Evolutionary conservation across 495 filamentous ascomycete genomes (phyloP), one percentile per base, ranked within the genome.

Genomic region (Thermochaetoides thermophila): DNA sequence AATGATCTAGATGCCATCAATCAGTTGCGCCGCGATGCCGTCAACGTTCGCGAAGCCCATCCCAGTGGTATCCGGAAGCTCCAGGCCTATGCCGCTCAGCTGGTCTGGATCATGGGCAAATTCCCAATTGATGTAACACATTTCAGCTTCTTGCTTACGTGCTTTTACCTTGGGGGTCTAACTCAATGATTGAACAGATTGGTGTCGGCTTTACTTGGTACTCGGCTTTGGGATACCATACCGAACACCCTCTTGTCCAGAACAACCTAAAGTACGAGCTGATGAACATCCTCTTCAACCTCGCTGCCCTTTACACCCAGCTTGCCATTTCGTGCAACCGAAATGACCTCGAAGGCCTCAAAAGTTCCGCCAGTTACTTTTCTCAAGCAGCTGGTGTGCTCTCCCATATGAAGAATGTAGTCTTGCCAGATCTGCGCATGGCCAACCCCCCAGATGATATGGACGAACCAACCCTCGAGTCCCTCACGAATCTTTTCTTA

Each of bases 181-280:
- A 57, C 48, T 20, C 27, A 14, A 29, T 16, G 20, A 31, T 24
- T 31, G 12, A 30, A 6, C 56, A 92, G 83, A 84, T 97, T 38
- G 91, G 89, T 5, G 81, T 80, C 27, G 84, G 95, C 40, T 97
- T 97, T 52, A 76, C 81, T 7, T 97, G 89, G 89, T 92, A 89
- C 57, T 78, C 86, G 10, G 75, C 87, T 2, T 63, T 97, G 27
- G 89, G 89, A 35, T 94, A 94, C 50, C 85, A 94, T 56, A 77
- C 74, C 15, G 70, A 76, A 25, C 69, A 72, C 46, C 82, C 82
- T 59, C 69, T 82, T 9, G 81, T 82, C 12, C 80, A 86, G 45
- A 87, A 94, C 47, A 96, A 95, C 52, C 63, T 96, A 22, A 80
- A 86, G 23, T 97, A 89, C 59, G 89, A 97, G 59, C 75, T 94